Evolutionary conservation across 2,329 filamentous ascomycete genomes (phyloP).

Genomic region (Penicillium sp.): DNA sequence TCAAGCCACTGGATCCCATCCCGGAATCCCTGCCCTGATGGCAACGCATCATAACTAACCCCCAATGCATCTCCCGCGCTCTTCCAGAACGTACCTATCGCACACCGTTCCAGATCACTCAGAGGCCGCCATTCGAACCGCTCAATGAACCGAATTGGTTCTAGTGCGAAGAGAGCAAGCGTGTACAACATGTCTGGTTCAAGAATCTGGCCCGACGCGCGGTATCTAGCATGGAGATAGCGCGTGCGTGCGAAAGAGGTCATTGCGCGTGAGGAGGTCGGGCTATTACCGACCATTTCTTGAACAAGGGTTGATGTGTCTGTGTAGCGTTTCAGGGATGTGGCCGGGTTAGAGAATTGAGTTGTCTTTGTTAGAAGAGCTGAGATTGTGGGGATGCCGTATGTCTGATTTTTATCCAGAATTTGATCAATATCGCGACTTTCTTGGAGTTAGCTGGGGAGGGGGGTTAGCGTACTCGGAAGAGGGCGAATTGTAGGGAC

Average conservation of each 20-base stretch:
- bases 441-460: no score
- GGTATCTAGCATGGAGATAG: conserved; percentile 60
- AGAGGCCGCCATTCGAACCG: conserved; percentile 69
- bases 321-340: conserved; percentile 52
- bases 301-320: conserved; percentile 52
- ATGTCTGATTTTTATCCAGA: conserved; percentile 43
- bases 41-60: conserved; percentile 53
- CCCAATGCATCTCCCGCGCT: conserved; percentile 67
- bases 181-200: conserved; percentile 66
- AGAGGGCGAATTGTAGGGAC: conserved; percentile 58
- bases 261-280: conserved; percentile 44
- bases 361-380: conserved; percentile 49
- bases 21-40: conserved; percentile 41
- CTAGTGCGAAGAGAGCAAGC: conserved; percentile 61
- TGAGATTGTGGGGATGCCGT: conserved; percentile 57
- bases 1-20: conserved; percentile 55
- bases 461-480: conserved; percentile 44
- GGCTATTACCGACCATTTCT: conserved; percentile 48
- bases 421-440: no score
- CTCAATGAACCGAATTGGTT: conserved; percentile 63
- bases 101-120: conserved; percentile 66
- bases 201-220: conserved; percentile 57
- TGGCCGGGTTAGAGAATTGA: conserved; percentile 48
- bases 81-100: conserved; percentile 69
- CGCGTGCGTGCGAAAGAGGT: conserved; percentile 63